These are phyloP conservation scores for Ogataea nitratoaversa DNA, from an alignment of 805 yeast genomes.

Conservation along the genomic window DNA sequence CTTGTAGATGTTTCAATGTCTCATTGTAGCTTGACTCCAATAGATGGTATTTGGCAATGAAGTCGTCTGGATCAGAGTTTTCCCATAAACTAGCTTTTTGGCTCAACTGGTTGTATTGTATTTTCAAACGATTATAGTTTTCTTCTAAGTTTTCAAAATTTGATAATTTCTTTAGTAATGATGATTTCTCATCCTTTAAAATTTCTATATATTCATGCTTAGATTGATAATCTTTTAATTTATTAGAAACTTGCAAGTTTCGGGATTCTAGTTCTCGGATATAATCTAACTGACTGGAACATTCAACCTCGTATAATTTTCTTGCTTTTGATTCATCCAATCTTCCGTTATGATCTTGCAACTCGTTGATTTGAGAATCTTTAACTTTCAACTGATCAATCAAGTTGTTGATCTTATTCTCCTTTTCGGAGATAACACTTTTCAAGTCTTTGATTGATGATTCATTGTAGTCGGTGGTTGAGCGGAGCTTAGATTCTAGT, in stretches of 20 bases:
- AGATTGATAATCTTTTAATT: conserved; percentile 46
- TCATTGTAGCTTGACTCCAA: conserved; percentile 5
- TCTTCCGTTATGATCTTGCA: conserved; percentile 3
- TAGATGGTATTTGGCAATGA: conserved; percentile 4
- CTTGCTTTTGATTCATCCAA: conserved; percentile 28
- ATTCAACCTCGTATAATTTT: conserved; percentile 29
- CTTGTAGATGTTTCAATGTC: background rate
- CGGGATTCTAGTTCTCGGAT: conserved; percentile 47
- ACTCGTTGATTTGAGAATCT: conserved; percentile 10
- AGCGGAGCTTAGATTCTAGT: background rate
- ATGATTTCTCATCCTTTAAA: conserved; percentile 49
- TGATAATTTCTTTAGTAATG: conserved; percentile 36
- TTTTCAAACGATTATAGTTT: conserved; percentile 42
- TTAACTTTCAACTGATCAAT: conserved; percentile 10
- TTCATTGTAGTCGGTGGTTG: background rate
- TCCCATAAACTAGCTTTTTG: conserved; percentile 47
- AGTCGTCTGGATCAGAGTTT: conserved; percentile 25
- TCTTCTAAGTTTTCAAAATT: conserved; percentile 40
- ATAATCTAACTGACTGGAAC: conserved; percentile 38
- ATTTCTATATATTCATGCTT: conserved; percentile 45
- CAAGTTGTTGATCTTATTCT: conserved; percentile 21
- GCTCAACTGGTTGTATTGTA: conserved; percentile 45
- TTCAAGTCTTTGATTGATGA: background rate
- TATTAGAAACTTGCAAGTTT: conserved; percentile 48
- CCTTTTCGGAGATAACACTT: conserved; percentile 1